Evolutionary conservation across 1,284 basidiomycete genomes (phyloP).

Genomic region (Waitea zeae): DNA sequence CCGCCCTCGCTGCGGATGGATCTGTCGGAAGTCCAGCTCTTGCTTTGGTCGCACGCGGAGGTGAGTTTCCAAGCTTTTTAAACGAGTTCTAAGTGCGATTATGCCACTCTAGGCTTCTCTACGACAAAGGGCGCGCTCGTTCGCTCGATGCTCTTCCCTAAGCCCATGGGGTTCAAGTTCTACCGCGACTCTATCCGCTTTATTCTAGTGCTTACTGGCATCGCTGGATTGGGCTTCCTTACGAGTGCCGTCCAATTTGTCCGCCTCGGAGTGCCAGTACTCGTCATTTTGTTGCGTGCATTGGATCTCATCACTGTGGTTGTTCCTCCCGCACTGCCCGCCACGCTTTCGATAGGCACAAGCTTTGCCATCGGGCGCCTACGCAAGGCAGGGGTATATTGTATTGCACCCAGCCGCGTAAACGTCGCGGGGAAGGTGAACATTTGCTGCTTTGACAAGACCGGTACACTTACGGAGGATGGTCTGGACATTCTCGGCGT

Average conservation of each 20-base stretch:
- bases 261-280: slow-evolving; percentile 79
- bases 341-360: slow-evolving; percentile 94
- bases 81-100: too few species aligned
- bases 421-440: slow-evolving; percentile 97
- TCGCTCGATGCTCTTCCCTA: slow-evolving; percentile 96
- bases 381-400: slow-evolving; percentile 83
- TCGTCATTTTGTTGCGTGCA: slow-evolving; percentile 83
- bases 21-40: slow-evolving; percentile 50
- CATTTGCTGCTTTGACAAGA: slow-evolving; percentile 99
- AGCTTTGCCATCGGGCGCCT: slow-evolving; percentile 89
- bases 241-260: slow-evolving; percentile 86
- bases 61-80: slow-evolving; percentile 19
- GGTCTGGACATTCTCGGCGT: slow-evolving; percentile 94
- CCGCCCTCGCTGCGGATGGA: slow-evolving; percentile 35
- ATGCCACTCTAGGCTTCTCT: slow-evolving; percentile 55
- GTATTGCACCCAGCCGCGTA: slow-evolving; percentile 92
- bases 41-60: slow-evolving; percentile 84
- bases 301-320: slow-evolving; percentile 97
- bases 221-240: slow-evolving; percentile 80
- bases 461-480: slow-evolving; percentile 96
- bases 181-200: slow-evolving; percentile 97
- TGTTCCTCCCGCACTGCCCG: slow-evolving; percentile 93
- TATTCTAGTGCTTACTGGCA: slow-evolving; percentile 79
- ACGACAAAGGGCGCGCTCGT: slow-evolving; percentile 96
- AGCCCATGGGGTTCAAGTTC: slow-evolving; percentile 95